Evolutionary conservation across 257 asterid genomes (phyloP), one percentile per base, ranked within the genome.

Genomic region (Solanum lignicaule): DNA sequence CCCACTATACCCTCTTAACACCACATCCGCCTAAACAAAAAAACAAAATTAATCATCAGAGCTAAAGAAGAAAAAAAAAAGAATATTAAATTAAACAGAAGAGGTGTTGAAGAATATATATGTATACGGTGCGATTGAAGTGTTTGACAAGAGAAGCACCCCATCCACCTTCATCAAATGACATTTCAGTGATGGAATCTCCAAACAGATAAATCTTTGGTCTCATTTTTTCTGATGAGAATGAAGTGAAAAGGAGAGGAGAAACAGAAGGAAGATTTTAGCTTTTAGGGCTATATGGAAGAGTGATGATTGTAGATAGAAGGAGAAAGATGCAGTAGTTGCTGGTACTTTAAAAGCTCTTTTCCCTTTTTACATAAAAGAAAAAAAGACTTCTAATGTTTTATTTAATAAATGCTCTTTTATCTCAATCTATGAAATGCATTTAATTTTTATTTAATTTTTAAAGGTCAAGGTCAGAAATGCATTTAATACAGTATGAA

Each of bases 1-100:
- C 78, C 99, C 99, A 86, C 98, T 93, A 48, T 92, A 97, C 74
- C 99, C 99, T 91, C 99, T 92, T 88, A 97, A 71, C 91, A 94
- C 94, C 91, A 97, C 96, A 92, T 97, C 99, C 89, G 79, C 96
- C 99, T 96, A 71, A 41, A 85, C 18, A 36, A 13, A 88, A 36
- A 8, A 88, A 41, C 58, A 16, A 38, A 13, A 88, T 0, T 2
- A 35, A 21, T 39, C 35, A 76, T 25, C 68, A 1, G 25, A 52
- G 9, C 4, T 52, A 38, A 7, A n/a, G 5, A 46, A 2, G 11
- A 5, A 9, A 31, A 60, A 23, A 38, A n/a, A 21, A 13, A 65
- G 15, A 65, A n/a, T 23, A 23, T 25, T 12, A 12, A 48, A 48
- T 5, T 15, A 66, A 27, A 43, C 1, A 3, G 27, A 14, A 13